These are phyloP conservation scores for Jamesozyma spencerorum DNA, from an alignment of 805 yeast genomes.

Conservation along the genomic window DNA sequence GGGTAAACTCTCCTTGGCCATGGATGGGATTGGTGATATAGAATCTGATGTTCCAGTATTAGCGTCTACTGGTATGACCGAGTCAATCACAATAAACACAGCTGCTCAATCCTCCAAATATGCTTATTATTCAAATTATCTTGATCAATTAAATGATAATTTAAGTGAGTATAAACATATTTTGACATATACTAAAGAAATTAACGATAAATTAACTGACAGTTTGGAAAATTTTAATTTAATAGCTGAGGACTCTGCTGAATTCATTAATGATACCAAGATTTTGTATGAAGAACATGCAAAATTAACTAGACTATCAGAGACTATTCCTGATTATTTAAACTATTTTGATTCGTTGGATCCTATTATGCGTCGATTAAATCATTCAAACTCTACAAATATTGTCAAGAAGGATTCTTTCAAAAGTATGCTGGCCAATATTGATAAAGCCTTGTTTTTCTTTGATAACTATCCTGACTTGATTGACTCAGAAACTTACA, in stretches of 20 bases:
- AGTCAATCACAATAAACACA: not conserved
- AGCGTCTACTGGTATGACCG: not conserved
- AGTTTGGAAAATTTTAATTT: slow-evolving; percentile 29
- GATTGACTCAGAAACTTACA: slow-evolving; percentile 61
- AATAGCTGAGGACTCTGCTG: slow-evolving; percentile 24
- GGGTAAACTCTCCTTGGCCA: slow-evolving; percentile 12
- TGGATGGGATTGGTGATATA: not conserved
- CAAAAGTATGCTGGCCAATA: slow-evolving; percentile 40
- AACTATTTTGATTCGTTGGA: slow-evolving; percentile 63
- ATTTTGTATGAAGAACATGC: slow-evolving; percentile 38
- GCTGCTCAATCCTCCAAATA: slow-evolving; percentile 7
- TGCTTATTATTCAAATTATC: slow-evolving; percentile 12
- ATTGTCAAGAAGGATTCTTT: slow-evolving; percentile 55
- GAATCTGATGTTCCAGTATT: not conserved
- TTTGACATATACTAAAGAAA: slow-evolving; percentile 32
- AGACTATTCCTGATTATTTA: slow-evolving; percentile 50
- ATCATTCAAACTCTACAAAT: slow-evolving; percentile 54
- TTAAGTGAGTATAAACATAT: slow-evolving; percentile 33
- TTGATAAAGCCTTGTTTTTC: slow-evolving; percentile 63
- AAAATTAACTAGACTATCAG: slow-evolving; percentile 42
- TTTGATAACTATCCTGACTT: slow-evolving; percentile 47
- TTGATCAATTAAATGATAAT: slow-evolving; percentile 25
- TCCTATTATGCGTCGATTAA: slow-evolving; percentile 54
- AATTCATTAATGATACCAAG: slow-evolving; percentile 40
- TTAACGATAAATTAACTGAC: slow-evolving; percentile 21